Evolutionary conservation across 2,329 filamentous ascomycete species (phyloP).

Genomic region (Lecanicillium sp.): DNA sequence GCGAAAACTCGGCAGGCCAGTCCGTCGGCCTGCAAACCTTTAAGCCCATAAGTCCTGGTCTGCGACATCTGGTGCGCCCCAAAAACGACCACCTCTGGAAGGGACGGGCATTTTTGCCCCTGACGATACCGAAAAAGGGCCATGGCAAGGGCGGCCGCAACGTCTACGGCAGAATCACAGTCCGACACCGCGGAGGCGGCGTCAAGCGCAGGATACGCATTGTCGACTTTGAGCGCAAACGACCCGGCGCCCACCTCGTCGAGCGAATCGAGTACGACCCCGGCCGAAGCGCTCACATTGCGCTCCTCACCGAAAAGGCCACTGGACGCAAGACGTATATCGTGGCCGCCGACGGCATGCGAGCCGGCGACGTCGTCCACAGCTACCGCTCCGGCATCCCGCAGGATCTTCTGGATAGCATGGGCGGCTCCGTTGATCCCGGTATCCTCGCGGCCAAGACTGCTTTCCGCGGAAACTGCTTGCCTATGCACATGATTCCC

Average conservation of each 20-base stretch:
- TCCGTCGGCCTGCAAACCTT: slow-evolving; percentile 66
- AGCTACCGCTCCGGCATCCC: slow-evolving; percentile 90
- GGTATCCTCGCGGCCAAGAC: slow-evolving; percentile 95
- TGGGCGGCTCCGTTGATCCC: slow-evolving; percentile 89
- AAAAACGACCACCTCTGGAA: slow-evolving; percentile 98
- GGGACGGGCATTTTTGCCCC: slow-evolving; percentile 69
- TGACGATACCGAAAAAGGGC: slow-evolving; percentile 90
- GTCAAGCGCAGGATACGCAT: slow-evolving; percentile 86
- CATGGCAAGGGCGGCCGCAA: slow-evolving; percentile 91
- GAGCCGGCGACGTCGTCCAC: slow-evolving; percentile 84
- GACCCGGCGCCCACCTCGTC: slow-evolving; percentile 75
- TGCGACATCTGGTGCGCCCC: slow-evolving; percentile 83
- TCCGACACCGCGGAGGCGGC: slow-evolving; percentile 88
- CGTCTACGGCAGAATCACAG: slow-evolving; percentile 74
- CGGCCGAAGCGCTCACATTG: slow-evolving; percentile 86
- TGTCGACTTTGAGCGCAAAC: slow-evolving; percentile 77
- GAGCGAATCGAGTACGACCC: slow-evolving; percentile 97
- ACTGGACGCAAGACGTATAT: slow-evolving; percentile 82
- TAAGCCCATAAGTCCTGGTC: slow-evolving; percentile 85
- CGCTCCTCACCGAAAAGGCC: slow-evolving; percentile 67
- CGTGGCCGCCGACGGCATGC: slow-evolving; percentile 87
- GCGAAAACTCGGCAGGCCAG: slow-evolving; percentile 19
- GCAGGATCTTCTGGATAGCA: slow-evolving; percentile 73
- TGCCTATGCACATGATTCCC: slow-evolving; percentile 93
- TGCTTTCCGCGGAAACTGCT: slow-evolving; percentile 86